A percentile compares a stretch with the other conserved stretches of the same genome.
Evolutionary conservation across 2,329 filamentous ascomycete genomes (phyloP).

Genomic region (Nemania abortiva): DNA sequence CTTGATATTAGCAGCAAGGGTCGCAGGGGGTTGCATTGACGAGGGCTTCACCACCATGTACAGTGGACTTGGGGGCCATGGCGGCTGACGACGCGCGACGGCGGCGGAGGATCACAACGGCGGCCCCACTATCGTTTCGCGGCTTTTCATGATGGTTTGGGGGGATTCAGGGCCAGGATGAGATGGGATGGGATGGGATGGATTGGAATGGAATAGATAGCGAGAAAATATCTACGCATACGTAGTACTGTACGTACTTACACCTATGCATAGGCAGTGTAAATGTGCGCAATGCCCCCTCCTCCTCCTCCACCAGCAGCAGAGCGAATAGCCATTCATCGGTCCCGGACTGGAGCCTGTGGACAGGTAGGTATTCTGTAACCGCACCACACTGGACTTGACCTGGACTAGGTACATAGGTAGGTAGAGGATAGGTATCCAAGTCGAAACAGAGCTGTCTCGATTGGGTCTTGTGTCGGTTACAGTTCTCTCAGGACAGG

Average conservation of each 20-base stretch:
- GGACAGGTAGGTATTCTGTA: too few species aligned
- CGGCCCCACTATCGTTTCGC: conserved; percentile 34
- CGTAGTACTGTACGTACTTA: neutral
- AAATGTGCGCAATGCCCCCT: too few species aligned
- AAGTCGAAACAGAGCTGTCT: conserved; percentile 41
- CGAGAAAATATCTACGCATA: neutral
- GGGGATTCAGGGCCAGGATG: conserved; percentile 15
- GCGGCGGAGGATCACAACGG: conserved; percentile 29
- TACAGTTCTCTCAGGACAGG: conserved; percentile 41
- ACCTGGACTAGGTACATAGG: neutral
- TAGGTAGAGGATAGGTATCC: neutral
- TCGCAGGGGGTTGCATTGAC: conserved; percentile 10
- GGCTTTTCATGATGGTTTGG: conserved; percentile 27
- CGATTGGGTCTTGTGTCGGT: conserved; percentile 43
- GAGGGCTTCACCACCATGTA: conserved; percentile 19
- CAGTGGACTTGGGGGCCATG: conserved; percentile 7
- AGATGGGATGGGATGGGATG: conserved; percentile 15
- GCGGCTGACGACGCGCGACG: conserved; percentile 23
- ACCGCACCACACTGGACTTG: too few species aligned
- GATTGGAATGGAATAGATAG: neutral
- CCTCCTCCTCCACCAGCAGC: too few species aligned
- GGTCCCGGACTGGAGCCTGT: too few species aligned
- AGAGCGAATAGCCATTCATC: too few species aligned
- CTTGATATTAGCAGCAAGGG: conserved; percentile 3
- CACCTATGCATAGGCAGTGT: too few species aligned